Evolutionary conservation across 2,329 filamentous ascomycete genomes (phyloP).

Genomic region (Epichloe brachyelytri): DNA sequence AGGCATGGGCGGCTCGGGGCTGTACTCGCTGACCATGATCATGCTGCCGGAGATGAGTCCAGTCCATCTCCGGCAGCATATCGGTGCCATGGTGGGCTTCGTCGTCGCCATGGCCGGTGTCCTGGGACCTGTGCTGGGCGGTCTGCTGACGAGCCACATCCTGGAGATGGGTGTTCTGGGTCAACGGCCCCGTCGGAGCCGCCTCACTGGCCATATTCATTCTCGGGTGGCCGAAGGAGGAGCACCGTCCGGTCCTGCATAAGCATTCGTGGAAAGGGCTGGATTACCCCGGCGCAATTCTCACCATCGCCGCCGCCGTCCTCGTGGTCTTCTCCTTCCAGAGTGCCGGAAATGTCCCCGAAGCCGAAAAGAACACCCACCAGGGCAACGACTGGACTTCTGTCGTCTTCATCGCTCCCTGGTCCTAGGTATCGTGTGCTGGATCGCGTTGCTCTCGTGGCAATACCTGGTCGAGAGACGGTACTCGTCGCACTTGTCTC

Average conservation of each 20-base stretch:
- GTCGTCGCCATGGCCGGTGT: slow-evolving; percentile 36
- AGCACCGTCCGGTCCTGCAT: slow-evolving; percentile 25
- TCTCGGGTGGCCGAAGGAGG: slow-evolving; percentile 34
- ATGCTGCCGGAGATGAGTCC: slow-evolving; percentile 39
- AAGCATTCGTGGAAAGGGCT: slow-evolving; percentile 34
- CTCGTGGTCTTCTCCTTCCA: slow-evolving; percentile 47
- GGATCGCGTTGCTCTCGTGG: slow-evolving; percentile 18
- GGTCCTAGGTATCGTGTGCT: slow-evolving; percentile 16
- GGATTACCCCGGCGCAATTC: slow-evolving; percentile 39
- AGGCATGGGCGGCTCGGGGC: slow-evolving; percentile 36
- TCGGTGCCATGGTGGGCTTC: slow-evolving; percentile 35
- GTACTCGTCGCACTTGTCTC: slow-evolving; percentile 16
- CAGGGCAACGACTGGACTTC: slow-evolving; percentile 28
- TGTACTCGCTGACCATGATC: slow-evolving; percentile 45
- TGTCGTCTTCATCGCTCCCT: slow-evolving; percentile 19
- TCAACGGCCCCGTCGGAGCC: slow-evolving; percentile 41
- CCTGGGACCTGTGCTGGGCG: slow-evolving; percentile 38
- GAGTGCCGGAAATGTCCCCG: slow-evolving; percentile 23
- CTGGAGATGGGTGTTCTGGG: slow-evolving; percentile 47
- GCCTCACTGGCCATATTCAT: slow-evolving; percentile 34
- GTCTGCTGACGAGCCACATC: slow-evolving; percentile 31
- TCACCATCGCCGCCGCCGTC: slow-evolving; percentile 39
- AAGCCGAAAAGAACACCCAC: neutral
- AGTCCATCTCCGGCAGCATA: slow-evolving; percentile 23
- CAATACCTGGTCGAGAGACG: slow-evolving; percentile 13